Evolutionary conservation across 495 filamentous ascomycete genomes (phyloP).

Genomic region (Baudoinia panamericana): DNA sequence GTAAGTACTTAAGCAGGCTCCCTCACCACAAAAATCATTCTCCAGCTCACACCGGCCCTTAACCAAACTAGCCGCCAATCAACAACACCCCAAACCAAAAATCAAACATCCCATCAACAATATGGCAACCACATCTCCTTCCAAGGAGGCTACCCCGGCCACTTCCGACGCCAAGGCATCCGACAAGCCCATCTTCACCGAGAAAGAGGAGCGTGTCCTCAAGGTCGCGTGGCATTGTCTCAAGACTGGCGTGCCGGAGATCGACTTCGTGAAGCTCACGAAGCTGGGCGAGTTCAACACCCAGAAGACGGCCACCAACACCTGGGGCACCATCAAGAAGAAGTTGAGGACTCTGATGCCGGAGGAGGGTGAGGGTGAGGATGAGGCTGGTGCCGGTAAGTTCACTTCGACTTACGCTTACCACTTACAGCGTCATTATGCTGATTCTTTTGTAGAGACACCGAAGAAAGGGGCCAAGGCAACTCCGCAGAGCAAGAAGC

Average conservation of each 20-base stretch:
- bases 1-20: too few species aligned
- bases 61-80: too few species aligned
- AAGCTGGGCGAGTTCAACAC: constrained; percentile 12
- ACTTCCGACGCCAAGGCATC: neutral
- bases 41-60: too few species aligned
- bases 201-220: constrained; percentile 8
- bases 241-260: constrained; percentile 12
- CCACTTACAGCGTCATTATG: too few species aligned
- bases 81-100: constrained; percentile 1
- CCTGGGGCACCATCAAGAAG: constrained; percentile 15
- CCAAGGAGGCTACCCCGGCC: neutral
- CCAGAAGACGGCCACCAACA: constrained; percentile 15
- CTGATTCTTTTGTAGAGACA: too few species aligned
- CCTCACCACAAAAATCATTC: too few species aligned
- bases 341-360: constrained; percentile 2
- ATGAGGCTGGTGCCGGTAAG: neutral
- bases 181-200: constrained; percentile 7
- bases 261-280: constrained; percentile 14
- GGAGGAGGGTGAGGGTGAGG: constrained; percentile 1
- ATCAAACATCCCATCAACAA: neutral
- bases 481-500: constrained; percentile 10
- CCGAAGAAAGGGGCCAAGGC: constrained; percentile 2
- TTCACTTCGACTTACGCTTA: too few species aligned
- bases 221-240: constrained; percentile 14
- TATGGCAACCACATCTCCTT: neutral